Evolutionary conservation across 2,329 filamentous ascomycete species (phyloP), one percentile per base, ranked within the genome.

Genomic region (Fusarium graminum): DNA sequence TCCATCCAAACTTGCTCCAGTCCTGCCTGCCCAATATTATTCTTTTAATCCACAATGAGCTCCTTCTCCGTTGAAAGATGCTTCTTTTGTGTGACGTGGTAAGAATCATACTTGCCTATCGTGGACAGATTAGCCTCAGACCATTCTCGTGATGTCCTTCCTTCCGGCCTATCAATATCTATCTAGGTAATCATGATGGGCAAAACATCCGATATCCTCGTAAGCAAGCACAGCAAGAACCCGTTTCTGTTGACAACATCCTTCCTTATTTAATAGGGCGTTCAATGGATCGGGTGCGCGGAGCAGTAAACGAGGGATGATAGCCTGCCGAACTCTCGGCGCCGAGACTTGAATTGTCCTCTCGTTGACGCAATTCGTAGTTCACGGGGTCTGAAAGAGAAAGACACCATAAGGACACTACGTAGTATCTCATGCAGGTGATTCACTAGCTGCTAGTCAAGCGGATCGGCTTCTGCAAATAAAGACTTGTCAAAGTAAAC

Each of bases 361-460:
- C n/a, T 34, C 10, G 34, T 63, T 51, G 49, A 63, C 59, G 49
- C 47, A 55, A 63, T 60, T 8, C 30, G 12, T 11, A 39, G 25
- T 43, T 43, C 44, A 45, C 19, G 19, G 29, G 22, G 44, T 32
- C 32, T 38, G 16, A 25, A 46, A 49, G 19, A 29, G 39, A 52
- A 47, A 16, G 47, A 52, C 32, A 32, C 26, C 16, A 29, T 17
- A 47, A 52, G 38, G 52, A 52, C 52, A 58, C 29, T 49, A 49
- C 28, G 14, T 44, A 47, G 43, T 57, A 32, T 38, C 12, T 40
- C n/a, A 13, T 38, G 46, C 39, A 29, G 47, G 58, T 49, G 52
- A 50, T 43, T 29, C 26, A 38, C 11, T 44, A 25, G 59, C 43
- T 38, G 39, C 52, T 12, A 25, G 41, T 34, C 29, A 51, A 19